Base-by-base conservation (phyloP, 306 rosid genomes). In the Cucurbita maxima region DNA sequence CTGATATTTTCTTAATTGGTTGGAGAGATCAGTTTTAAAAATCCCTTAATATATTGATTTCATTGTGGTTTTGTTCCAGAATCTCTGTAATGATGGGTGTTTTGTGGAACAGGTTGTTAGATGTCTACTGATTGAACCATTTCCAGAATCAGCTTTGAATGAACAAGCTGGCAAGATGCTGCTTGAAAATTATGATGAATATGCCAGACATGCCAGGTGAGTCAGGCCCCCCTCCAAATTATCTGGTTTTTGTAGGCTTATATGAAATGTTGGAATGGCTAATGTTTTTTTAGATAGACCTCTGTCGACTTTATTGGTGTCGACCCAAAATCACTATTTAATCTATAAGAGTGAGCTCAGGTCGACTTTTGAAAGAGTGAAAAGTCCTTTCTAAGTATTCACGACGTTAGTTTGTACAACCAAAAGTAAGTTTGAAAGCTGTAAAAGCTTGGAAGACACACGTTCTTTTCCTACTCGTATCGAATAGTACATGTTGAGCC, bases 151-250 rank as follows among this genome's bases (percentile, higher is more conserved):
- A 63, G 96, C 99, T 25, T 83, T 95, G 84, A 95, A 95, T 83
- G 99, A 95, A 76, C 92, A 86, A 82, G 99, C 99, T 73, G 96
- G 96, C 68, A 95, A 95, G 81, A 73, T 95, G 89, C 84, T 95
- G 60, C 97, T 91, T 68, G 99, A 95, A 64, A 77, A 95, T 80
- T 95, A 95, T 63, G 97, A 95, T 71, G 96, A 88, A 84, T 95
- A 95, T 85, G 99, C 97, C 62, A 89, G 92, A 88, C 99, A 66
- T 84, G 99, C 99, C 81, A 88, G 96, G 99, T 91, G 68, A 81
- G 91, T 83, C 71, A 48, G 38, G 70, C 19, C 54, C 57, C 53
- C 58, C 14, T 16, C 69, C 44, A 14, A 25, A 15, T 25, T 69
- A 15, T 48, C 73, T 47, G 45, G 50, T 69, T 30, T 30, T 3